Conservation (phyloP, 352 stramenopile species). For the Globisporangium cylindrosporum region DNA sequence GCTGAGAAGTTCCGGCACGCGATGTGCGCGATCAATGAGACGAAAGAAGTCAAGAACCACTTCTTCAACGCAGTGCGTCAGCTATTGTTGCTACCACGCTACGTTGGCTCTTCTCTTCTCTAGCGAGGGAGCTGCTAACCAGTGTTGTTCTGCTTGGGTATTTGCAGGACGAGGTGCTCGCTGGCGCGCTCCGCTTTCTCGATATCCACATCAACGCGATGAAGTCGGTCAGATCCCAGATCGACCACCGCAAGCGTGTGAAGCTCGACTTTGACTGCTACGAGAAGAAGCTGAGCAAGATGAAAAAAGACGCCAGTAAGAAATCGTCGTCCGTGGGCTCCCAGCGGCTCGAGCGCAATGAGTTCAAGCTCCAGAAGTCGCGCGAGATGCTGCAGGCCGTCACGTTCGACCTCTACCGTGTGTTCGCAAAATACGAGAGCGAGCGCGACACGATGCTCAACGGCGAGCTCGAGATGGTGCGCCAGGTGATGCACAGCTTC, state of each 20-base stretch:
- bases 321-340: conserved; percentile 13
- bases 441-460: conserved; percentile 74
- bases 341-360: conserved; percentile 53
- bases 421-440: conserved; percentile 78
- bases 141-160: neutral
- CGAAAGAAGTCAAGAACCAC: conserved; percentile 71
- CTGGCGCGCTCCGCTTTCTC: conserved; percentile 58
- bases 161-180: conserved; percentile 53
- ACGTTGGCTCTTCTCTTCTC: neutral
- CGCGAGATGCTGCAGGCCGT: conserved; percentile 40
- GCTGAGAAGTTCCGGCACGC: conserved; percentile 70
- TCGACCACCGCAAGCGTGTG: conserved; percentile 56
- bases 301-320: conserved; percentile 21
- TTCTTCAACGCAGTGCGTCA: conserved; percentile 60
- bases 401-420: conserved; percentile 68
- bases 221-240: conserved; percentile 70
- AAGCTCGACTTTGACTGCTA: conserved; percentile 79
- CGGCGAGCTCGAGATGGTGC: conserved; percentile 77
- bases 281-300: conserved; percentile 43
- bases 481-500: conserved; percentile 78
- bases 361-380: conserved; percentile 48
- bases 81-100: neutral
- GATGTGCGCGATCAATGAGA: conserved; percentile 77
- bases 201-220: conserved; percentile 79
- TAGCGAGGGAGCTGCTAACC: neutral